Percentiles rank a stretch among this genome's conserved stretches.
Evolutionary conservation across 164 flowering plant species (phyloP).

Genomic region (Akebia trifoliata): DNA sequence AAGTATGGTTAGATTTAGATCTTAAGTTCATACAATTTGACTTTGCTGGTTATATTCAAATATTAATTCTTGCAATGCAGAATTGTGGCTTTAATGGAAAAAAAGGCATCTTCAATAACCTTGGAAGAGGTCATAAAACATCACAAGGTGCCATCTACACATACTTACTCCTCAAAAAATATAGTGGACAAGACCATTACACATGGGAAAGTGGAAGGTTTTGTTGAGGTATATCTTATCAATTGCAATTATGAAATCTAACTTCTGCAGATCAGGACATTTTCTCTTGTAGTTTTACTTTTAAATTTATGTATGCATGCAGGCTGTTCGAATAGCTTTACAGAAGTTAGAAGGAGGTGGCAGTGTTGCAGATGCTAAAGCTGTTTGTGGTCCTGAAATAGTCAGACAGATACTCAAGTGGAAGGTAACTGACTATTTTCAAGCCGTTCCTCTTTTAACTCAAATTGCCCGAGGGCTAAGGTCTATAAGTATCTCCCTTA

Average conservation of each 20-base stretch:
- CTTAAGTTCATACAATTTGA: not conserved
- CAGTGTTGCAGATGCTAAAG: constrained; percentile 66
- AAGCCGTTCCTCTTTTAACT: not conserved
- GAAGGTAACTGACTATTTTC: constrained; percentile 45
- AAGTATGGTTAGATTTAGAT: not conserved
- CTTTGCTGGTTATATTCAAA: not conserved
- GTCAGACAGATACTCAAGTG: constrained; percentile 52
- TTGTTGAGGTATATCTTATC: constrained; percentile 50
- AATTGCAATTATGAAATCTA: not conserved
- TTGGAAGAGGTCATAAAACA: constrained; percentile 40
- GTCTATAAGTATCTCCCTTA: too few relatives aligned
- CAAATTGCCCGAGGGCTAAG: too few relatives aligned
- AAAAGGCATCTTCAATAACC: constrained; percentile 37
- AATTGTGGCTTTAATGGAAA: constrained; percentile 41
- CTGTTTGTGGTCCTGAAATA: constrained; percentile 67
- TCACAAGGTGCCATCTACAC: constrained; percentile 47
- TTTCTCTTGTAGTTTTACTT: not conserved
- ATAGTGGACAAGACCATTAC: constrained; percentile 51
- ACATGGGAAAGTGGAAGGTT: constrained; percentile 67
- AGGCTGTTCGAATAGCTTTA: constrained; percentile 73
- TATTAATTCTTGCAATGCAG: constrained; percentile 32
- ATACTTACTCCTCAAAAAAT: constrained; percentile 31
- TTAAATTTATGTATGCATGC: constrained; percentile 10
- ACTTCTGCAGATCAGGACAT: not conserved
- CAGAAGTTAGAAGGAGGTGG: constrained; percentile 51